Evolutionary conservation across 1,139 yeast genomes (phyloP).

Genomic region (Candida freyschussii): DNA sequence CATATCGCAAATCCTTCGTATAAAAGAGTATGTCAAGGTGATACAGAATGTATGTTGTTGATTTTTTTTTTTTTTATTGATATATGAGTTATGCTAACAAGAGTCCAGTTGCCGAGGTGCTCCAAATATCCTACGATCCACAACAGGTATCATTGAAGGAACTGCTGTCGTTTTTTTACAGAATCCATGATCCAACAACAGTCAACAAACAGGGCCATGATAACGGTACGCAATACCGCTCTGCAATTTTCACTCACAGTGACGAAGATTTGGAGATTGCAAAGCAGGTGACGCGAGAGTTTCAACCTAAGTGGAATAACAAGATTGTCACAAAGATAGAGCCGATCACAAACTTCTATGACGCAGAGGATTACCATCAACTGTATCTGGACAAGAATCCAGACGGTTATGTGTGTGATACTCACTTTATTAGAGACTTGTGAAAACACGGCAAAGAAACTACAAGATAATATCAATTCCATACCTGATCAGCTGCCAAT

Average conservation of each 20-base stretch:
- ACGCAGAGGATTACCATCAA: conserved; percentile 94
- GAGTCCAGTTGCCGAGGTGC: conserved; percentile 62
- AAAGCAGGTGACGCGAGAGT: conserved; percentile 34
- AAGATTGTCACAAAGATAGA: conserved; percentile 63
- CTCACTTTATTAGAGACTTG: conserved; percentile 61
- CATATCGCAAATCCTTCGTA: conserved; percentile 52
- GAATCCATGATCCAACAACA: conserved; percentile 81
- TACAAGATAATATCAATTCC: too few species aligned
- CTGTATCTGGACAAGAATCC: conserved; percentile 75
- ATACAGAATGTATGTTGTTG: conserved; percentile 42
- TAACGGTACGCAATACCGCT: conserved; percentile 73
- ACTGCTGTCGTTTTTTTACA: conserved; percentile 70
- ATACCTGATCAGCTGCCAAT: too few species aligned
- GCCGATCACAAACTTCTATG: conserved; percentile 68
- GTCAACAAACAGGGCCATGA: conserved; percentile 69
- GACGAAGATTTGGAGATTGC: conserved; percentile 43
- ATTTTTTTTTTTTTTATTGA: not conserved
- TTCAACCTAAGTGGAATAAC: conserved; percentile 54
- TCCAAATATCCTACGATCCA: conserved; percentile 83
- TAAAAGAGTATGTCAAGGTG: conserved; percentile 68
- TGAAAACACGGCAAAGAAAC: conserved; percentile 9
- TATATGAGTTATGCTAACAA: conserved; percentile 1
- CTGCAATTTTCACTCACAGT: conserved; percentile 62
- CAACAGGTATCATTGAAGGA: conserved; percentile 49
- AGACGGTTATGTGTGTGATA: conserved; percentile 82